phyloP scores from a whole-genome alignment of 768 basidiomycete species.

The Kwoniella europaea region DNA sequence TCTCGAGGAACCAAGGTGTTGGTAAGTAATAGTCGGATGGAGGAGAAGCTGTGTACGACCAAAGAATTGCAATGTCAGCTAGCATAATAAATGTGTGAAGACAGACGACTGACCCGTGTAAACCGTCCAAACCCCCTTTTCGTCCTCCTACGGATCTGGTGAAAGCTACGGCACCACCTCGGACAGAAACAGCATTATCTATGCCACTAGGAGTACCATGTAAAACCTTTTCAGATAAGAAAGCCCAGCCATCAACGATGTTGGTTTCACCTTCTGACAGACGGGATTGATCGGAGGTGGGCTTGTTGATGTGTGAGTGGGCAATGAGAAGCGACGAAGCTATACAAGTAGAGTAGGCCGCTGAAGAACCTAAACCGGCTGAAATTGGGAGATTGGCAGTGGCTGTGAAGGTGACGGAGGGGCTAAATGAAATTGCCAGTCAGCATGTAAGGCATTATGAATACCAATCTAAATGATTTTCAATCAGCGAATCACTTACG shows the following conservation, averaged over 20 bases:
- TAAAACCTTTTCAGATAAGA: slow-evolving; percentile 90
- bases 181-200: slow-evolving; percentile 91
- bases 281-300: slow-evolving; percentile 60
- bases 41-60: slow-evolving; percentile 72
- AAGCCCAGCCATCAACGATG: slow-evolving; percentile 89
- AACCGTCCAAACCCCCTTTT: slow-evolving; percentile 78
- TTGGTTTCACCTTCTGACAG: slow-evolving; percentile 71
- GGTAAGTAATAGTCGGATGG: slow-evolving; percentile 83
- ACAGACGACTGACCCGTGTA: slow-evolving; percentile 72
- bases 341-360: slow-evolving; percentile 88
- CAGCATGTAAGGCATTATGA: not conserved
- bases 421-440: not conserved
- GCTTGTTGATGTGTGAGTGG: slow-evolving; percentile 67
- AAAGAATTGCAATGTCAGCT: not conserved
- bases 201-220: slow-evolving; percentile 98
- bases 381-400: slow-evolving; percentile 91
- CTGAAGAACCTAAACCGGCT: slow-evolving; percentile 95
- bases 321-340: slow-evolving; percentile 79
- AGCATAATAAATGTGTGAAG: not conserved
- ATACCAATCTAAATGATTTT: not conserved
- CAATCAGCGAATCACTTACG: slow-evolving; percentile 62
- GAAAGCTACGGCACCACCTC: slow-evolving; percentile 90
- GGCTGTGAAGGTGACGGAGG: slow-evolving; percentile 73
- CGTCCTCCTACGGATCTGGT: slow-evolving; percentile 76
- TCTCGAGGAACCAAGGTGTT: slow-evolving; percentile 92